Evolutionary conservation across 1,139 yeast species (phyloP).

Genomic region (Wickerhamomyces sp.): DNA sequence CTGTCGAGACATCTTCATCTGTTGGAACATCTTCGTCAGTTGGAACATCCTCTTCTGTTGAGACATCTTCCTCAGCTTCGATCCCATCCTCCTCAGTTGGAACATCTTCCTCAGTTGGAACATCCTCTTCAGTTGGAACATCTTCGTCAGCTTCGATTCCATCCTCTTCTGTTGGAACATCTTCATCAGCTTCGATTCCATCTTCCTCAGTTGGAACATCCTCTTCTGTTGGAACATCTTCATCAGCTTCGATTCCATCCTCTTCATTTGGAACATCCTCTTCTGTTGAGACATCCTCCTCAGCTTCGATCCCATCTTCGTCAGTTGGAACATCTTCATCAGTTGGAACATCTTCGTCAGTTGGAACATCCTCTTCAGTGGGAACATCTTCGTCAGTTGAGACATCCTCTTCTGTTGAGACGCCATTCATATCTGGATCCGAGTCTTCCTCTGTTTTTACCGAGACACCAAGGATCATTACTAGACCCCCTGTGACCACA

Average conservation of each 20-base stretch:
- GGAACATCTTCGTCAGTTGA: neutral
- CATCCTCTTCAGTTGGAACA: neutral
- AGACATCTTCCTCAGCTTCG: slow-evolving; percentile 4
- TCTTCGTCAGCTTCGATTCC: neutral
- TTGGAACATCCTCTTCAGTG: neutral
- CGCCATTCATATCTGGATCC: neutral
- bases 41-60: slow-evolving; percentile 13
- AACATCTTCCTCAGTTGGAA: no score
- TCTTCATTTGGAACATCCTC: neutral
- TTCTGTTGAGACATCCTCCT: neutral
- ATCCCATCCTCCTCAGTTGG: neutral
- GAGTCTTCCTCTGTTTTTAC: neutral
- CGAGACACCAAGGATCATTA: neutral
- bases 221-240: neutral
- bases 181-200: neutral
- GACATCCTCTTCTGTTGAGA: neutral
- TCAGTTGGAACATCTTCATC: no score
- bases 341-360: neutral
- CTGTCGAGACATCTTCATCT: neutral
- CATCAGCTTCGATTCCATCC: neutral
- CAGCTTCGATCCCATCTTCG: neutral
- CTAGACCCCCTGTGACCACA: neutral
- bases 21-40: slow-evolving; percentile 4
- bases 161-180: neutral
- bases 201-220: neutral